Base-by-base conservation (phyloP, 495 filamentous ascomycete genomes). In the Xylaria curta region DNA sequence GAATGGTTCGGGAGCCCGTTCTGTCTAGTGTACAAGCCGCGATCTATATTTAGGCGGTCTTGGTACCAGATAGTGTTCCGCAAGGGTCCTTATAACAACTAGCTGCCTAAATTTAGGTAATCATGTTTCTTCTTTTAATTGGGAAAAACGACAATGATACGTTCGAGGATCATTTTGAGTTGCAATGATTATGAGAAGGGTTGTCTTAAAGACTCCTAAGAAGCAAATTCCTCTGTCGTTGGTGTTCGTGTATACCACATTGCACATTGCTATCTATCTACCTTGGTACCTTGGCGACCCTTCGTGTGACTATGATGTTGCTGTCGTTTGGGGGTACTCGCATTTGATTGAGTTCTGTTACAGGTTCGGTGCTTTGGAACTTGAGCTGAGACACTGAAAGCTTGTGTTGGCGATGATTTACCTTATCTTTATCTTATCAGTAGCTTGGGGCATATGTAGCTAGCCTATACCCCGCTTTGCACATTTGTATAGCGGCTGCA, bases 401-500 rank as follows among this genome's bases (percentile, higher is more conserved):
- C n/a, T n/a, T n/a, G n/a, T n/a, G n/a, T n/a, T 47, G 15, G 15
- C 44, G 44, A 46, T 6, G 42, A 44, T 47, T 31, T 31, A 31
- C 6, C 13, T 21, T 1, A 19, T 19, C 13, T 5, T 49, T 49
- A 49, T 49, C 46, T 49, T 38, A 42, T 42, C 38, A 42, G 6
- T 38, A 38, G 8, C 36, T 38, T 38, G 0, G 36, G 36, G 36
- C 36, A 8, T 38, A 38, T 8, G 36, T 38, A 38, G 4, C 6
- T 38, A 38, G 36, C 6, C 24, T 54, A 12, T 54, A 54, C 53
- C 67, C 36, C 53, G 42, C 68, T 59, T 59, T 40, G 53, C 26
- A 12, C 26, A n/a, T 24, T 31, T 56, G 26, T 64, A n/a, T 63
- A 46, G 58, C 31, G 71, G 70, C 72, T 60, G 77, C 77, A 79